Evolutionary conservation across 441 rosid genomes (phyloP).

Genomic region (Theobroma grandiflorum): DNA sequence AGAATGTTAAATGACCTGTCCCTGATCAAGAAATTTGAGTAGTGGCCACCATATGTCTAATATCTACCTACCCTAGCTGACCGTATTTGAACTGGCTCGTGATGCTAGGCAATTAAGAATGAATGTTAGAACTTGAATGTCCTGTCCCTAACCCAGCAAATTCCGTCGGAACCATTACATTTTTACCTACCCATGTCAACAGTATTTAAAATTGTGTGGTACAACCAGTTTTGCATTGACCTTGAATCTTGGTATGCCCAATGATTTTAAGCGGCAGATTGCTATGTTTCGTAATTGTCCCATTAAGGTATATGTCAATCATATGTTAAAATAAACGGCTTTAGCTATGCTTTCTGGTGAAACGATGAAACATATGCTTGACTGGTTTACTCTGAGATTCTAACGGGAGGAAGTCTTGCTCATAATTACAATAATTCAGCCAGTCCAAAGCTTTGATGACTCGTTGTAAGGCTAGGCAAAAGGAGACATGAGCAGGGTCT

Average conservation of each 20-base stretch:
- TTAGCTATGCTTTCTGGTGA: neutral
- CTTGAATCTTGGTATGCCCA: neutral
- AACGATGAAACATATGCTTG: neutral
- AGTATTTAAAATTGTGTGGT: neutral
- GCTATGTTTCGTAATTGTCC: neutral
- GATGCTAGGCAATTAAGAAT: too few relatives aligned
- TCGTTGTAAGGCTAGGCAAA: too few relatives aligned
- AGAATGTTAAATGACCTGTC: constrained; percentile 89
- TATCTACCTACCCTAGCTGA: neutral
- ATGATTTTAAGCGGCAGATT: neutral
- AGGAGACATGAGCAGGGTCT: too few relatives aligned
- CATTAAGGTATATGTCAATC: neutral
- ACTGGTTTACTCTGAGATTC: too few relatives aligned
- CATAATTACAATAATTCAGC: too few relatives aligned
- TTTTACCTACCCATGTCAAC: neutral
- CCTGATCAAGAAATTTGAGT: constrained; percentile 89
- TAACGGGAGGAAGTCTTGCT: neutral
- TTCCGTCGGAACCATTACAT: neutral
- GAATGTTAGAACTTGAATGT: neutral
- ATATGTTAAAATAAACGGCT: neutral
- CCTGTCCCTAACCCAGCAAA: neutral
- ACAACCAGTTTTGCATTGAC: neutral
- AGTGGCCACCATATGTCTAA: constrained; percentile 14
- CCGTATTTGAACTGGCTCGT: neutral
- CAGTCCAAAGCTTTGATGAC: too few relatives aligned